Evolutionary conservation across 805 yeast species (phyloP).

Genomic region (Candida chauliodis): DNA sequence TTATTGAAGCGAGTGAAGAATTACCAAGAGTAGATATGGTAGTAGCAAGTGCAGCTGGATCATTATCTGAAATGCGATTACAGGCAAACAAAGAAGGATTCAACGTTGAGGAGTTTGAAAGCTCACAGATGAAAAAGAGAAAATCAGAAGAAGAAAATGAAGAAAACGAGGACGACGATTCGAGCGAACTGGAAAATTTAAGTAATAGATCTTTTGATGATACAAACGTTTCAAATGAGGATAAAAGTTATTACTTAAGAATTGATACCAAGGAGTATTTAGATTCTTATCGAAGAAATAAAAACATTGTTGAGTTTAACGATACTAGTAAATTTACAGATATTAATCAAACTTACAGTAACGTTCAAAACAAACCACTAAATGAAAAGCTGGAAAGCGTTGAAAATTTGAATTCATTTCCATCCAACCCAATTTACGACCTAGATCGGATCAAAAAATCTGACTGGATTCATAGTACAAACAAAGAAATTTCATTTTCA

Average conservation of each 20-base stretch:
- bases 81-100: slow-evolving; percentile 35
- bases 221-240: slow-evolving; percentile 10
- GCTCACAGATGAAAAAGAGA: slow-evolving; percentile 1
- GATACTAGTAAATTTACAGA: slow-evolving; percentile 2
- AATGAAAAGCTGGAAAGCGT: not conserved
- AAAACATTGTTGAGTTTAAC: slow-evolving; percentile 8
- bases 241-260: slow-evolving; percentile 15
- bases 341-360: slow-evolving; percentile 11
- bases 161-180: slow-evolving; percentile 8
- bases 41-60: slow-evolving; percentile 45
- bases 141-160: slow-evolving; percentile 2
- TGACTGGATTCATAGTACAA: not conserved
- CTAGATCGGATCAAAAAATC: not conserved
- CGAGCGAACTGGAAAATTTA: too few relatives aligned
- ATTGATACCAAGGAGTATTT: slow-evolving; percentile 20
- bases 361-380: slow-evolving; percentile 6
- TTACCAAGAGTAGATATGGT: slow-evolving; percentile 44
- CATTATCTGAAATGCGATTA: slow-evolving; percentile 31
- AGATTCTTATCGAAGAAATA: slow-evolving; percentile 14
- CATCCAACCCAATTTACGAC: not conserved
- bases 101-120: slow-evolving; percentile 17
- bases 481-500: slow-evolving; percentile 12
- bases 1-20: slow-evolving; percentile 32
- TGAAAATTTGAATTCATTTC: slow-evolving; percentile 1
- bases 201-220: slow-evolving; percentile 5